Conservation (phyloP, 768 basidiomycete species). For the Cytidiella melzeri region DNA sequence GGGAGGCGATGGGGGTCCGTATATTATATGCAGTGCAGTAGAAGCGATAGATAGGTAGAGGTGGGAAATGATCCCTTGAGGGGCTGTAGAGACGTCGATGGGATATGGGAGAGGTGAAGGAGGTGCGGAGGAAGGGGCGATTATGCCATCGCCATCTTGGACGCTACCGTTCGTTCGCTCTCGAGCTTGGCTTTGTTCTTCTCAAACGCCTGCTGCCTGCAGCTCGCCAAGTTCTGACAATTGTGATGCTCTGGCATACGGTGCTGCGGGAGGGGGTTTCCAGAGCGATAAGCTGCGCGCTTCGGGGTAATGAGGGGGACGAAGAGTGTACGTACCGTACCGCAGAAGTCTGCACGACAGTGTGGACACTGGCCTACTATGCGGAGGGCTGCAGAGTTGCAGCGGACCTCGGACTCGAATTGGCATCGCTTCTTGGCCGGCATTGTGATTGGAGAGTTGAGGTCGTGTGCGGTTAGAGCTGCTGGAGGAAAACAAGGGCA, state of each 20-base stretch:
- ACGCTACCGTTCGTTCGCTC: slow-evolving; percentile 79
- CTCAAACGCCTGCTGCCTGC: slow-evolving; percentile 83
- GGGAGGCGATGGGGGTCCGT: slow-evolving; percentile 11
- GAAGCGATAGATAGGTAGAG: background rate
- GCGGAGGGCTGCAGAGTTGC: slow-evolving; percentile 74
- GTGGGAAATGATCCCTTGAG: slow-evolving; percentile 7
- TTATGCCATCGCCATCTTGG: slow-evolving; percentile 82
- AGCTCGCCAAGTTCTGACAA: slow-evolving; percentile 78
- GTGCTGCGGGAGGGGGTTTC: slow-evolving; percentile 43
- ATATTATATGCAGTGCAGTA: background rate
- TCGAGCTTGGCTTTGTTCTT: slow-evolving; percentile 84
- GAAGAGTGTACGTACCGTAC: slow-evolving; percentile 44
- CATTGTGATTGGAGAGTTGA: slow-evolving; percentile 37
- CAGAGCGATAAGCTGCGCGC: background rate
- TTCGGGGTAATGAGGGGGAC: background rate
- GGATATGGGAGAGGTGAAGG: slow-evolving; percentile 5
- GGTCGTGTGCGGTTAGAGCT: slow-evolving; percentile 15
- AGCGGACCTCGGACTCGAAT: slow-evolving; percentile 49
- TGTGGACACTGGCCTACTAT: slow-evolving; percentile 83
- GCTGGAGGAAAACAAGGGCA: slow-evolving; percentile 2
- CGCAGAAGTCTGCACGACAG: slow-evolving; percentile 74
- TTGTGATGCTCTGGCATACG: slow-evolving; percentile 86
- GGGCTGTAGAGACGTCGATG: slow-evolving; percentile 8
- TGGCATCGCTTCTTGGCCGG: slow-evolving; percentile 87
- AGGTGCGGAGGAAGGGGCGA: slow-evolving; percentile 12